A percentile compares a stretch with the other conserved stretches of the same genome.
These are phyloP conservation scores for Xylaria sp. DNA, from an alignment of 2,329 filamentous ascomycete genomes.

Conservation along the genomic window DNA sequence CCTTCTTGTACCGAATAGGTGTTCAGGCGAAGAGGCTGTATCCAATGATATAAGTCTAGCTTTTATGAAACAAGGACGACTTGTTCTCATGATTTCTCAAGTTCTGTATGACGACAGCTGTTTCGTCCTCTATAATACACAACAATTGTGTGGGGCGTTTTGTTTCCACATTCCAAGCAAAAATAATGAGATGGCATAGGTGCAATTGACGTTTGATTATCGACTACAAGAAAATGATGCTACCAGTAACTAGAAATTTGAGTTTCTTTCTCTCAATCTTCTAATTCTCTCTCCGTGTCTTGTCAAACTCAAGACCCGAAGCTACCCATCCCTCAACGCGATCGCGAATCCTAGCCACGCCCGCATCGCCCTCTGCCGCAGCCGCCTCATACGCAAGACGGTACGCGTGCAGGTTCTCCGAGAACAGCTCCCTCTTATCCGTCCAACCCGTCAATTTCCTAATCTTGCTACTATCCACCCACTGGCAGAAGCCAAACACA, in stretches of 20 bases:
- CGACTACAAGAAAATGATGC: not conserved
- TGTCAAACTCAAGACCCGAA: slow-evolving; percentile 33
- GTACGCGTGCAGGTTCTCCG: slow-evolving; percentile 52
- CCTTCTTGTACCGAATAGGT: slow-evolving; percentile 2
- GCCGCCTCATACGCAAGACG: slow-evolving; percentile 55
- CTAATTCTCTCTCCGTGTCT: not conserved
- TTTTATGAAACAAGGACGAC: not conserved
- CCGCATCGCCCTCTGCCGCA: slow-evolving; percentile 38
- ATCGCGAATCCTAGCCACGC: slow-evolving; percentile 46
- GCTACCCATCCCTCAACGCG: slow-evolving; percentile 29
- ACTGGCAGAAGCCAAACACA: slow-evolving; percentile 55
- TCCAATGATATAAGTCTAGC: not conserved
- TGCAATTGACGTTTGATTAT: not conserved
- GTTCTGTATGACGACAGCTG: not conserved
- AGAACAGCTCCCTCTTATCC: slow-evolving; percentile 53
- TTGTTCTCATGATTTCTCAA: not conserved
- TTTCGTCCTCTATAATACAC: not conserved
- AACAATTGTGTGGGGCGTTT: not conserved
- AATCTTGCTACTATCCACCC: slow-evolving; percentile 57
- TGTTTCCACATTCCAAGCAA: not conserved
- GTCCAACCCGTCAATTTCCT: slow-evolving; percentile 55
- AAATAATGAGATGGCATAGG: not conserved
- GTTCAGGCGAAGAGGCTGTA: not conserved
- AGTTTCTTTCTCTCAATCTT: slow-evolving; percentile 25
- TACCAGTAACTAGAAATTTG: not conserved